phyloP scores from a whole-genome alignment of 768 basidiomycete species.

The Podaxis sp. region DNA sequence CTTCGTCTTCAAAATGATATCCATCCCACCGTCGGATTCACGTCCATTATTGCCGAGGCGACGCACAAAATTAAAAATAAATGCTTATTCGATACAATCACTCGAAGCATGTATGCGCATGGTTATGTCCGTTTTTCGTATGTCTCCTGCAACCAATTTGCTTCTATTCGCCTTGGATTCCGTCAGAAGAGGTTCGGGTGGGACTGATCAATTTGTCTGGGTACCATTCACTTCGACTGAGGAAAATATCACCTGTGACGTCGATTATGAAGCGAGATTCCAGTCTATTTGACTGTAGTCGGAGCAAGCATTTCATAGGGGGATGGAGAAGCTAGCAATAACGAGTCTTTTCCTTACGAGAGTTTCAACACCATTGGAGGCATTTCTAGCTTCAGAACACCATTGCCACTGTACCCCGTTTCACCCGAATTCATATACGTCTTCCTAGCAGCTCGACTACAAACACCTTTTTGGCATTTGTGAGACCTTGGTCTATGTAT shows the following conservation, averaged over 20 bases:
- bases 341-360: neutral
- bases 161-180: neutral
- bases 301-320: neutral
- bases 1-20: neutral
- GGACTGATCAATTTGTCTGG: neutral
- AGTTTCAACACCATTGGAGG: neutral
- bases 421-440: neutral
- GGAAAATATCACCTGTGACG: too few relatives aligned
- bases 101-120: neutral
- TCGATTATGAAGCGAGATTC: too few relatives aligned
- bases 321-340: neutral
- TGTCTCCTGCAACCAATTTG: neutral
- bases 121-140: neutral
- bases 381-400: neutral
- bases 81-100: neutral
- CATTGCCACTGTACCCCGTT: neutral
- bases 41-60: conserved; percentile 5
- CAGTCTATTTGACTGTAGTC: too few relatives aligned
- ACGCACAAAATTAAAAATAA: neutral
- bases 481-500: neutral
- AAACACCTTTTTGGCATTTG: neutral
- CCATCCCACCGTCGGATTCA: conserved; percentile 3
- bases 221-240: too few relatives aligned
- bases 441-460: neutral
- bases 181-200: neutral